Conservation (phyloP, 805 yeast genomes). For the Hanseniaspora hatyaiensis region DNA sequence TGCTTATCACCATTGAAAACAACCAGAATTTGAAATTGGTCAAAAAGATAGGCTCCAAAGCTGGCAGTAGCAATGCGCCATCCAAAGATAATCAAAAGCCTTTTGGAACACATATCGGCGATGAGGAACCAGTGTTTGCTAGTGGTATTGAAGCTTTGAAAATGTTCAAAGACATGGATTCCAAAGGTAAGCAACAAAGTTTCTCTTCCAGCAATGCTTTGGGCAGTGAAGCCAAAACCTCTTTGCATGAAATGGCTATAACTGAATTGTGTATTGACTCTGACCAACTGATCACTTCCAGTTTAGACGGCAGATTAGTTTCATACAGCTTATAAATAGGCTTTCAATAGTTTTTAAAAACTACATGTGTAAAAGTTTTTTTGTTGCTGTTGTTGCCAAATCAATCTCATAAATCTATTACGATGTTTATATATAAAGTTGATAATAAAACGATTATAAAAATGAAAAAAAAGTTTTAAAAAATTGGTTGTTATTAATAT, state of each 20-base stretch:
- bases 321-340: neutral
- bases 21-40: slow-evolving; percentile 50
- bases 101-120: slow-evolving; percentile 30
- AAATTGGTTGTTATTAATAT: too few relatives aligned
- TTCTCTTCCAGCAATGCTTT: neutral
- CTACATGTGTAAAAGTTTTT: too few relatives aligned
- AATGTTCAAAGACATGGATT: slow-evolving; percentile 90
- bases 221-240: slow-evolving; percentile 48
- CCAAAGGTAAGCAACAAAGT: slow-evolving; percentile 55
- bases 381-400: too few relatives aligned
- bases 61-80: slow-evolving; percentile 3
- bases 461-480: neutral
- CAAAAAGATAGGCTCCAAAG: slow-evolving; percentile 45
- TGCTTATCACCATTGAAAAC: slow-evolving; percentile 63
- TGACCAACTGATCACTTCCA: slow-evolving; percentile 57
- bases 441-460: neutral
- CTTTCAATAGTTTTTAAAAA: too few relatives aligned
- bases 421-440: neutral
- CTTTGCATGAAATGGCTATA: slow-evolving; percentile 89
- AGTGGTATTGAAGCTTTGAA: slow-evolving; percentile 68
- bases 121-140: slow-evolving; percentile 39
- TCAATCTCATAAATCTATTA: too few relatives aligned
- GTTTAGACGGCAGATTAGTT: slow-evolving; percentile 66
- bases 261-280: slow-evolving; percentile 47
- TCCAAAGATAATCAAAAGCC: neutral